phyloP scores from a whole-genome alignment of 129 eudicot genomes.

The Arctium lappa region DNA sequence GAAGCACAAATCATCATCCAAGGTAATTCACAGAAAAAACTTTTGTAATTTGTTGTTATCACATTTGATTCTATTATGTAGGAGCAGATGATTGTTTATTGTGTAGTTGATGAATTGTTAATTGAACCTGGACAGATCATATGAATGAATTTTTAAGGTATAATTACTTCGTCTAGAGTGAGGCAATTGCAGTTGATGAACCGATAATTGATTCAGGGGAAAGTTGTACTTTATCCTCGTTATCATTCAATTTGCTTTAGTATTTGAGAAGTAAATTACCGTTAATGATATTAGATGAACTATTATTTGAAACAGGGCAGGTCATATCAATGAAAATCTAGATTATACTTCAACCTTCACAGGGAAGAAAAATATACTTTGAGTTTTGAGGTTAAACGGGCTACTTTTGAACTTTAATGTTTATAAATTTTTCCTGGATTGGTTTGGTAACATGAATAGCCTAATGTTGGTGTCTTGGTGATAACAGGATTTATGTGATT shows the following conservation, averaged over 20 bases:
- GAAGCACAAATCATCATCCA: conserved; percentile 60
- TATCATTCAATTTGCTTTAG: neutral
- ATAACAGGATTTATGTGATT: neutral
- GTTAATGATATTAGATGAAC: neutral
- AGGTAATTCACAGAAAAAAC: conserved; percentile 37
- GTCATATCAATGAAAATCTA: neutral
- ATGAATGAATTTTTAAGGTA: neutral
- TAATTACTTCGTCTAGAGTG: neutral
- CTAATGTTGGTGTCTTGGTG: neutral
- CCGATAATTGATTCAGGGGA: neutral
- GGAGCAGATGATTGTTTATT: neutral
- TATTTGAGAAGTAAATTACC: neutral
- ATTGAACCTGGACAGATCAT: neutral
- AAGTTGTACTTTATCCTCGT: neutral
- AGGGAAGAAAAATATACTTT: neutral
- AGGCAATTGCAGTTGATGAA: neutral
- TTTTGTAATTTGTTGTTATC: neutral
- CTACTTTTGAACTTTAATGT: neutral
- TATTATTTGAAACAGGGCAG: neutral
- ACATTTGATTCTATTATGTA: neutral
- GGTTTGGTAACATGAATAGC: neutral
- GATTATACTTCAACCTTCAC: neutral
- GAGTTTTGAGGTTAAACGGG: neutral
- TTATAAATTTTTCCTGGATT: neutral
- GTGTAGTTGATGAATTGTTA: neutral